Percentiles rank a stretch among this genome's conserved stretches.
phyloP scores from a whole-genome alignment of 75 land plant species.

The Picea glauca region DNA sequence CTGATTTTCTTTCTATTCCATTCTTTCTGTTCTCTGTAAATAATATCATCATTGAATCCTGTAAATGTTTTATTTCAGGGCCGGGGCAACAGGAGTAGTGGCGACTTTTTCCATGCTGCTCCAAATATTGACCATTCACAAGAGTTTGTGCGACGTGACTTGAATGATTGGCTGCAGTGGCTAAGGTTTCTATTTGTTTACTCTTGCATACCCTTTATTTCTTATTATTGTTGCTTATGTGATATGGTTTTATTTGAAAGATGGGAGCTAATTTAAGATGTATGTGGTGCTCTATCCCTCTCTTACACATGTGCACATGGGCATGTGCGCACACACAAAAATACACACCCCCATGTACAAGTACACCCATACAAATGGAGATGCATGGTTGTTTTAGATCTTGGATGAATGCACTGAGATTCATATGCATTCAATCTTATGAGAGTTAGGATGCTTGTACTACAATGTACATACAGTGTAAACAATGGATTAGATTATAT shows the following conservation, averaged over 20 bases:
- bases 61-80: slow-evolving; percentile 32
- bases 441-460: background rate
- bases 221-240: background rate
- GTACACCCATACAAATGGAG: background rate
- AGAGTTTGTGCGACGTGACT: slow-evolving; percentile 73
- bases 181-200: slow-evolving; percentile 32
- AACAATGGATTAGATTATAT: background rate
- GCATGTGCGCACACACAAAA: background rate
- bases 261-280: background rate
- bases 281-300: background rate
- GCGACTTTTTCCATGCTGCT: slow-evolving; percentile 78
- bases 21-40: background rate
- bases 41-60: background rate
- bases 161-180: slow-evolving; percentile 71
- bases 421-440: background rate
- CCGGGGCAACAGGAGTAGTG: slow-evolving; percentile 70
- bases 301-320: no score
- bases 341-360: no score
- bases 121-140: slow-evolving; percentile 86
- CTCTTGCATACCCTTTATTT: background rate
- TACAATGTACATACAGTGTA: background rate
- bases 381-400: background rate
- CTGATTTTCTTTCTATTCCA: background rate
- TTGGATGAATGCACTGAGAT: background rate
- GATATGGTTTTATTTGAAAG: background rate